Evolutionary conservation across 164 flowering plant genomes (phyloP).

Genomic region (Aristolochia contorta): DNA sequence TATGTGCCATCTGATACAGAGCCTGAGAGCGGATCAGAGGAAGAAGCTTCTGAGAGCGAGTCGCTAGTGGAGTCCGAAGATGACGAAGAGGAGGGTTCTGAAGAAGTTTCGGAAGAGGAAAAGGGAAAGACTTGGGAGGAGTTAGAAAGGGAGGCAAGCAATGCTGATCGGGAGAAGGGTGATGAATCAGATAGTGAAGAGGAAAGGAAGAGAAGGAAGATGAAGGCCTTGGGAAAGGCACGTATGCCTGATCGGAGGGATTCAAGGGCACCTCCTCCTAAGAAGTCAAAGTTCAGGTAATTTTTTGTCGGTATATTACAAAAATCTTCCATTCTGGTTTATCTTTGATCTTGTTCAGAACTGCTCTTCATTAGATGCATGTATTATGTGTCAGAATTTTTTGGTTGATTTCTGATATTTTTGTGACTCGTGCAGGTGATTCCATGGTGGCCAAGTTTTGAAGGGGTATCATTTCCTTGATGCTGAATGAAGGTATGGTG

Average conservation of each 20-base stretch:
- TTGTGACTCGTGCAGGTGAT: too few relatives aligned
- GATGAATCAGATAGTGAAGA: conserved; percentile 67
- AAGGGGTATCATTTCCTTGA: too few relatives aligned
- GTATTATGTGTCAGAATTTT: too few relatives aligned
- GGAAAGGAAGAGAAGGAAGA: conserved; percentile 18
- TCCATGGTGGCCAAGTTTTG: too few relatives aligned
- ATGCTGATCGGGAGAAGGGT: conserved; percentile 71
- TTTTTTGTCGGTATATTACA: too few relatives aligned
- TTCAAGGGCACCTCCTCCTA: conserved; percentile 20
- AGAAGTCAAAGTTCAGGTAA: conserved; percentile 43
- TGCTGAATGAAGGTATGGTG: too few relatives aligned
- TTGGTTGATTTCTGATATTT: too few relatives aligned
- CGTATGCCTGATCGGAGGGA: conserved; percentile 27
- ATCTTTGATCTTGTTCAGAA: too few relatives aligned
- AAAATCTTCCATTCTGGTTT: too few relatives aligned
- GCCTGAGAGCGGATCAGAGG: conserved; percentile 58
- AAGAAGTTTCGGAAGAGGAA: conserved; percentile 64
- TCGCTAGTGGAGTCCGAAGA: conserved; percentile 75
- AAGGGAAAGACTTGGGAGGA: conserved; percentile 90
- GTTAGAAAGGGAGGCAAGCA: conserved; percentile 83
- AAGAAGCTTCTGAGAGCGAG: conserved; percentile 50
- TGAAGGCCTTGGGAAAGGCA: conserved; percentile 62
- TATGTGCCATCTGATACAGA: conserved; percentile 67
- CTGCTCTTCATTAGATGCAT: too few relatives aligned
- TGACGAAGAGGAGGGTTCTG: conserved; percentile 48